Evolutionary conservation across 768 basidiomycete genomes (phyloP).

Genomic region (Hemileccinum rubropunctum): DNA sequence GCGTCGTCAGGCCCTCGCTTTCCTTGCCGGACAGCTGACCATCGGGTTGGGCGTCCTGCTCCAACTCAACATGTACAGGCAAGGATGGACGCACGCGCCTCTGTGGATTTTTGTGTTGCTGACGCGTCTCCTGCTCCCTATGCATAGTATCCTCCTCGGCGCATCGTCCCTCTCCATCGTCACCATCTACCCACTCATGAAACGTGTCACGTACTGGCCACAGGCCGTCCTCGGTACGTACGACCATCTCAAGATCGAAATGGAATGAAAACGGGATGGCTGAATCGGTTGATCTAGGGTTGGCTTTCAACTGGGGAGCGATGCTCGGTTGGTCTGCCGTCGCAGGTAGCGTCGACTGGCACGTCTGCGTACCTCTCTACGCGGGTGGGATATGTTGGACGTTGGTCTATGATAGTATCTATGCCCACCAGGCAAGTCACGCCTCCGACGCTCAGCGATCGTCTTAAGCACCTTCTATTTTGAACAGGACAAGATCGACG

Average conservation of each 20-base stretch:
- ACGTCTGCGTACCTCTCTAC: conserved; percentile 82
- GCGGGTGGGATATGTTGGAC: conserved; percentile 91
- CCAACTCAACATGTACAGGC: conserved; percentile 97
- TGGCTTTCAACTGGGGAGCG: conserved; percentile 97
- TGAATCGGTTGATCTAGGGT: conserved; percentile 50
- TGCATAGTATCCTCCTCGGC: conserved; percentile 78
- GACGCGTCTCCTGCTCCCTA: background rate
- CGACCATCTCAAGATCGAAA: too few species aligned
- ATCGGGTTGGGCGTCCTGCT: conserved; percentile 82
- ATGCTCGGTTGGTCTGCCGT: conserved; percentile 96
- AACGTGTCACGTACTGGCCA: conserved; percentile 94
- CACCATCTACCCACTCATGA: conserved; percentile 93
- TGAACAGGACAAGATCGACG: conserved; percentile 86
- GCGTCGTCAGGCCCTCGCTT: conserved; percentile 68
- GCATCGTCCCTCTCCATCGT: conserved; percentile 90
- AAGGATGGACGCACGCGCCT: background rate
- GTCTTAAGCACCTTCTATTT: background rate
- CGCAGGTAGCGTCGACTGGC: conserved; percentile 76
- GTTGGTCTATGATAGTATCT: conserved; percentile 95
- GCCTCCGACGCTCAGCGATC: too few species aligned
- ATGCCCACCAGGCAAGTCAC: conserved; percentile 85
- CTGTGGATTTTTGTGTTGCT: too few species aligned
- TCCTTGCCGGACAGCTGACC: conserved; percentile 79
- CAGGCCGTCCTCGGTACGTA: conserved; percentile 86
- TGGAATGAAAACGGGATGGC: background rate